Evolutionary conservation across 1,284 basidiomycete species (phyloP), one percentile per base, ranked within the genome.

Genomic region (Sparassis latifolia): DNA sequence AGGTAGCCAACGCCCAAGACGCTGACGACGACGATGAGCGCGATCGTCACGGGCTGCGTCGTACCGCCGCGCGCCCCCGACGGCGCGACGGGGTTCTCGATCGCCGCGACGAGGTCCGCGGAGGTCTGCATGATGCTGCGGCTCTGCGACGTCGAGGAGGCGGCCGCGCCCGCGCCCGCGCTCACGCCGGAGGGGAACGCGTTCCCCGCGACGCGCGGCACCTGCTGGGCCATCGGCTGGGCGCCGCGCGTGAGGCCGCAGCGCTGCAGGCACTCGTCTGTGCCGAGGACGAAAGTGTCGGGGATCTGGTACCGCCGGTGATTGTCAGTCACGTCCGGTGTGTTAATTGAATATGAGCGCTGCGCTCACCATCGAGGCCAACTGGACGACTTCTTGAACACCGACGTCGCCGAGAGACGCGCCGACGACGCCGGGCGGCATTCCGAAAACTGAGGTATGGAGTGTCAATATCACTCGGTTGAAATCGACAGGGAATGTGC

Each of bases 21-120:
- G 40, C 57, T 50, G 45, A 64, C 56, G 55, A 61, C 52, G 20
- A 47, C 58, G 45, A 52, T 33, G 46, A 64, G 57, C 33, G 58
- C 61, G 50, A 60, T 56, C 41, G 54, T 50, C 39, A 58, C 49
- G 44, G 47, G 49, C 45, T 51, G 47, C 29, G 33, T 51, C 27
- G 54, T 44, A 37, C 20, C 30, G 38, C 3, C 79, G 79, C 61
- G 82, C 82, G 2, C 80, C 80, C 10, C 80, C 80, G 30, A 83
- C 68, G 79, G 79, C 79, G 48, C 45, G 38, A 39, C 10, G 33
- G 46, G 33, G 40, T 52, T 53, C 39, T 52, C 52, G 52, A 58
- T 33, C 42, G 55, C 55, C 31, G 52, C 60, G 48, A 55, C 43
- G 51, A 60, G 41, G 44, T 55, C 52, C 48, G 45, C 49, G 35